A percentile compares a stretch with the other conserved stretches of the same genome.
Evolutionary conservation across 768 basidiomycete genomes (phyloP).

Genomic region (Mycena belliarum): DNA sequence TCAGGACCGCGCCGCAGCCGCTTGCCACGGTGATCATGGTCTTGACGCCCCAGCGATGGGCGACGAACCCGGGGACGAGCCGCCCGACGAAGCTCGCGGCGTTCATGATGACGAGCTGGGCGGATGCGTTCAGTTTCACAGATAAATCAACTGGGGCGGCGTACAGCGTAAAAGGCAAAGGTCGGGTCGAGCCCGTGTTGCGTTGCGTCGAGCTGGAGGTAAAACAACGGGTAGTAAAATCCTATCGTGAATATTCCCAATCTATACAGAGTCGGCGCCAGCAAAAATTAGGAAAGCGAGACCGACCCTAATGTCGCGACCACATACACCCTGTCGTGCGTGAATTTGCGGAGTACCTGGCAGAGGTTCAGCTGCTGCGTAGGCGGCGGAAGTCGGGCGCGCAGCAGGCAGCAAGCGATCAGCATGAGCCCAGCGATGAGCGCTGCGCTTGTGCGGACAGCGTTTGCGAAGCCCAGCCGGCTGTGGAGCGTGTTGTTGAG

Average conservation of each 20-base stretch:
- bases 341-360: slow-evolving; percentile 33
- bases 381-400: slow-evolving; percentile 28
- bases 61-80: slow-evolving; percentile 35
- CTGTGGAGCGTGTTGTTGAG: slow-evolving; percentile 38
- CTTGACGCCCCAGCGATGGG: slow-evolving; percentile 28
- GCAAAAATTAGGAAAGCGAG: background rate
- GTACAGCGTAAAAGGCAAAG: slow-evolving; percentile 61
- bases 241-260: slow-evolving; percentile 37
- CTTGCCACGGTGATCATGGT: slow-evolving; percentile 35
- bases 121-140: background rate
- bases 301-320: slow-evolving; percentile 40
- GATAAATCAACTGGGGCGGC: background rate
- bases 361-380: slow-evolving; percentile 30
- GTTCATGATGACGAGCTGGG: slow-evolving; percentile 40
- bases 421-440: slow-evolving; percentile 32
- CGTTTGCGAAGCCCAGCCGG: slow-evolving; percentile 41
- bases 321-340: slow-evolving; percentile 46
- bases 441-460: slow-evolving; percentile 41
- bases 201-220: slow-evolving; percentile 54
- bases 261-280: slow-evolving; percentile 20
- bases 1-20: slow-evolving; percentile 29
- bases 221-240: slow-evolving; percentile 55
- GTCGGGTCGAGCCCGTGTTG: slow-evolving; percentile 43
- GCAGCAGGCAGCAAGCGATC: slow-evolving; percentile 27
- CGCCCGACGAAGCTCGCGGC: slow-evolving; percentile 38